These are phyloP conservation scores for Erodium chrysanthum DNA, from an alignment of 441 rosid genomes.

Conservation along the genomic window DNA sequence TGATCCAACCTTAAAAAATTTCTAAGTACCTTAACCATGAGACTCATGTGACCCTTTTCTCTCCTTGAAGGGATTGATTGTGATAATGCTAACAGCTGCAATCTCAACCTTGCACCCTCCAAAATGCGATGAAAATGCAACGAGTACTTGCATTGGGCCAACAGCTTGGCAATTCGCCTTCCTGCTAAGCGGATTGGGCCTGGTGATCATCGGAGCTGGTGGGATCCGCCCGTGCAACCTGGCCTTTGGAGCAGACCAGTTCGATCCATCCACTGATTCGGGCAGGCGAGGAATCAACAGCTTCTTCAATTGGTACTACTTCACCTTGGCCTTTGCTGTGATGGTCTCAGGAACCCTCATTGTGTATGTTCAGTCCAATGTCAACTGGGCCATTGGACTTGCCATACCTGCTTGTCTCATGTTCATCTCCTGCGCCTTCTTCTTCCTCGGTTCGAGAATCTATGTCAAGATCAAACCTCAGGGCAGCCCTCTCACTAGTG, in stretches of 20 bases:
- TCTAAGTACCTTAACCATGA: no score
- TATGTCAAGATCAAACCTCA: slow-evolving; percentile 32
- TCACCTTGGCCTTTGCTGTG: slow-evolving; percentile 31
- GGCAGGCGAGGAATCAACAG: slow-evolving; percentile 29
- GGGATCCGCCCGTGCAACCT: slow-evolving; percentile 39
- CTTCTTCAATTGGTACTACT: slow-evolving; percentile 39
- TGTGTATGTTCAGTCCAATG: slow-evolving; percentile 30
- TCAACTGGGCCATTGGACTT: slow-evolving; percentile 30
- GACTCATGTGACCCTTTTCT: no score
- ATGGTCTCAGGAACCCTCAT: slow-evolving; percentile 24
- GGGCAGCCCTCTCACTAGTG: slow-evolving; percentile 32
- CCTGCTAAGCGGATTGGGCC: slow-evolving; percentile 20
- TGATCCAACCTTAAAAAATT: no score
- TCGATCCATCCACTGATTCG: slow-evolving; percentile 28
- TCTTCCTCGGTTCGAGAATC: slow-evolving; percentile 27
- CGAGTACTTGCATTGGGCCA: slow-evolving; percentile 29
- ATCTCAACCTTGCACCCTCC: slow-evolving; percentile 32
- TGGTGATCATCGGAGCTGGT: slow-evolving; percentile 33
- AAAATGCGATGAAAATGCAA: slow-evolving; percentile 17
- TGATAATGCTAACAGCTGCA: slow-evolving; percentile 34
- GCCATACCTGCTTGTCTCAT: slow-evolving; percentile 33
- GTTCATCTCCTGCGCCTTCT: slow-evolving; percentile 27
- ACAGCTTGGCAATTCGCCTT: slow-evolving; percentile 25
- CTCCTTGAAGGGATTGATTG: slow-evolving; percentile 29
- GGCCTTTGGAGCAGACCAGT: slow-evolving; percentile 43